Conservation (phyloP, 805 yeast species). For the Barnettozyma siamensis region DNA sequence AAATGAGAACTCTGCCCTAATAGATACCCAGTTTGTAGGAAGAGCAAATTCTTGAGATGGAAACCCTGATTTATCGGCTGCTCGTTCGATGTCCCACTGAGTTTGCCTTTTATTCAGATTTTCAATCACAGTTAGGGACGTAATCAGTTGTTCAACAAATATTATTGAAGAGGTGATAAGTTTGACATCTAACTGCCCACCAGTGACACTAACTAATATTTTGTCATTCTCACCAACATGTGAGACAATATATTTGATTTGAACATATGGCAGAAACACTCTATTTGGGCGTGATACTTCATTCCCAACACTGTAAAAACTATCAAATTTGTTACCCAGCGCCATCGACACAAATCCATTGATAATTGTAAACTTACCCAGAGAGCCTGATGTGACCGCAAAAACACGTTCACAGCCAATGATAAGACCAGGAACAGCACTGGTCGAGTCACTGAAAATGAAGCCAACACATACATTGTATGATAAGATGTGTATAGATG, state of each 20-base stretch:
- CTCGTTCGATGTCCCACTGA: not conserved
- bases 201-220: slow-evolving; percentile 48
- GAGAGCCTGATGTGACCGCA: slow-evolving; percentile 51
- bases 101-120: slow-evolving; percentile 17
- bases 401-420: slow-evolving; percentile 72
- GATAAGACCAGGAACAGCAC: slow-evolving; percentile 61
- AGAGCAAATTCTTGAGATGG: slow-evolving; percentile 17
- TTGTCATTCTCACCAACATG: slow-evolving; percentile 27
- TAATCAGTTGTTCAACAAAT: slow-evolving; percentile 46
- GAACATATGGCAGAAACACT: slow-evolving; percentile 66
- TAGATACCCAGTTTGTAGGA: slow-evolving; percentile 27
- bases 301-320: slow-evolving; percentile 41
- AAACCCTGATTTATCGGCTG: not conserved
- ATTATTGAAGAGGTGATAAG: slow-evolving; percentile 51
- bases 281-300: slow-evolving; percentile 48
- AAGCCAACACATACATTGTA: slow-evolving; percentile 74
- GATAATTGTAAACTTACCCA: slow-evolving; percentile 63
- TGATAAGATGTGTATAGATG: slow-evolving; percentile 53
- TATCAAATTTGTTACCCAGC: slow-evolving; percentile 46
- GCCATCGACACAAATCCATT: slow-evolving; percentile 73
- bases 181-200: slow-evolving; percentile 66
- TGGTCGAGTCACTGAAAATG: slow-evolving; percentile 47
- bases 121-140: slow-evolving; percentile 42
- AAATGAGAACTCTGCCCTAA: slow-evolving; percentile 50
- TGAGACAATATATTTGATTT: slow-evolving; percentile 40